Conservation (phyloP, 2,329 filamentous ascomycete species). For the Hirsutella thompsonii region DNA sequence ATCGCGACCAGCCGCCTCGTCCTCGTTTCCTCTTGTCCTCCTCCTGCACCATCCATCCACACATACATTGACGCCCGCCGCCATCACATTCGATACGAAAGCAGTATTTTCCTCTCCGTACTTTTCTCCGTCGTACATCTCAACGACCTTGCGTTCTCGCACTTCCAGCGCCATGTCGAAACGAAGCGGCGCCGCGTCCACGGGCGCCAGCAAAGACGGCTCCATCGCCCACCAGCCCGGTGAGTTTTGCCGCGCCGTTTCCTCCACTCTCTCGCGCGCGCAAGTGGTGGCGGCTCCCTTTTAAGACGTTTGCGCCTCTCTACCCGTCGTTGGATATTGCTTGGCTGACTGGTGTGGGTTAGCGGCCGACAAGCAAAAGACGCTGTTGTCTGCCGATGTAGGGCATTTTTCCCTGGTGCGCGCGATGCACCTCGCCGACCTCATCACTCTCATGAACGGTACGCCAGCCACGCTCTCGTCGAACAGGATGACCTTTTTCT, state of each 20-base stretch:
- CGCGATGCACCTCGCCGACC: slow-evolving; percentile 66
- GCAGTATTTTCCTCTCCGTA: too few relatives aligned
- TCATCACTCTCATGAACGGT: slow-evolving; percentile 77
- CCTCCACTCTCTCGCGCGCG: not conserved
- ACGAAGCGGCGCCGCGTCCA: slow-evolving; percentile 32
- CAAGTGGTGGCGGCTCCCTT: too few relatives aligned
- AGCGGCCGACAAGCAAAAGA: slow-evolving; percentile 66
- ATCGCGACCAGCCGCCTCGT: too few relatives aligned
- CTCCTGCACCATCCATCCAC: too few relatives aligned
- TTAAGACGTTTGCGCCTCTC: too few relatives aligned
- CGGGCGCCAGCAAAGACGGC: slow-evolving; percentile 15
- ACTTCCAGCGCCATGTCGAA: slow-evolving; percentile 42
- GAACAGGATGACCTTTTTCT: too few relatives aligned
- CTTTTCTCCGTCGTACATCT: too few relatives aligned
- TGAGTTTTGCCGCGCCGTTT: slow-evolving; percentile 10
- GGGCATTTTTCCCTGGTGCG: slow-evolving; percentile 61
- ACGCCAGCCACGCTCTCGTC: slow-evolving; percentile 8
- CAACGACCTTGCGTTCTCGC: too few relatives aligned
- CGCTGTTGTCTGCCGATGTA: slow-evolving; percentile 53
- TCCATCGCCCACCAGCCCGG: slow-evolving; percentile 17
- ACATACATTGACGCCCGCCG: too few relatives aligned
- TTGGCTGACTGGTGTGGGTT: not conserved
- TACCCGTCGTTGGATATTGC: too few relatives aligned
- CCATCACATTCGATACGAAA: too few relatives aligned
- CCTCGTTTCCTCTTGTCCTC: too few relatives aligned